Evolutionary conservation across 805 yeast genomes (phyloP), one percentile per base, ranked within the genome.

Genomic region (Kluyveromyces wickerhamii): DNA sequence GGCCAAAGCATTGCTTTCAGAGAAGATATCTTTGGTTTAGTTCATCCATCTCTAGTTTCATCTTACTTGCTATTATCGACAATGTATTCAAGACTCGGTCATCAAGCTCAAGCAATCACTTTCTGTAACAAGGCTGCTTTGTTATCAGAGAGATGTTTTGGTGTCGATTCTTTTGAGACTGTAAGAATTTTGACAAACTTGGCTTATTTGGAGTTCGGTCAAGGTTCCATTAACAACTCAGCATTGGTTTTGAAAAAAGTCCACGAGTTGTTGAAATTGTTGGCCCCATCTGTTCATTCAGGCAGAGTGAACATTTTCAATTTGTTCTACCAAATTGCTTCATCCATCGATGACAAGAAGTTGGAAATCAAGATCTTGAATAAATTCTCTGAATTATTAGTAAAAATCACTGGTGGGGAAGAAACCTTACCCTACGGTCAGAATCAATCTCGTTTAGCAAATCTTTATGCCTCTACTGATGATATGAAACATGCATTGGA

Each of bases 1-100:
- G 60, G 68, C 20, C 95, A 89, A 56, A 68, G 92, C 19, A 62
- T 84, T 22, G 62, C 79, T 7, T 67, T 86, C 36, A 74, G 75
- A 43, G 95, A 87, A 55, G 95, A 86, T 52, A 75, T 85, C 20
- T 83, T 83, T 48, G 96, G 97, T 20, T 55, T 69, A 18, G 70
- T 89, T 20, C 92, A 88, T 50, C 71, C 80, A 7, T 86, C 79
- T 46, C 82, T 88, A 19, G 86, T 89, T 10, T 72, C 72, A 34
- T 77, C 77, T 22, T 80, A 79, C 51, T 62, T 77, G 27, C 64
- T 73, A 7, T 64, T 86, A 30, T 80, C 94, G 10, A 76, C 77
- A 41, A 57, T 77, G 13, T 83, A 75, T 60, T 69, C 74, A 38
- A 86, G 79, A 39, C 54, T 74, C 29, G 75, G 76, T 11, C 60